phyloP scores from a whole-genome alignment of 441 rosid species.

The Erysimum pusillum region DNA sequence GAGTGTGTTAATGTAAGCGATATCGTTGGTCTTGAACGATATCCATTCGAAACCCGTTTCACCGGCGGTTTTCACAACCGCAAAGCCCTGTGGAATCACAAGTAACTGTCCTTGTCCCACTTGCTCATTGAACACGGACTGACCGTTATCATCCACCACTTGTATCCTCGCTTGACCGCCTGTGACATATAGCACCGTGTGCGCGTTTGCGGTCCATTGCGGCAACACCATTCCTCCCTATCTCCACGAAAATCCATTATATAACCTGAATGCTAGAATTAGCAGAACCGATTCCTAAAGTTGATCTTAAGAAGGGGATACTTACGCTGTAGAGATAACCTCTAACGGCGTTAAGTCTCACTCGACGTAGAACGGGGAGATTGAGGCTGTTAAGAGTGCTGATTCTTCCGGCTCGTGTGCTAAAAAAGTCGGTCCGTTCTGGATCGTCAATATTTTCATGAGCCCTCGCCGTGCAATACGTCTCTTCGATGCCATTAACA shows the following conservation, averaged over 20 bases:
- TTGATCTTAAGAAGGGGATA: background rate
- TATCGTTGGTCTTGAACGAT: conserved; percentile 71
- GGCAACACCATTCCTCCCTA: conserved; percentile 59
- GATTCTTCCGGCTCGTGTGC: conserved; percentile 60
- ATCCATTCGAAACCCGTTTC: conserved; percentile 70
- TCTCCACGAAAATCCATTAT: background rate
- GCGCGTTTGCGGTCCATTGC: conserved; percentile 70
- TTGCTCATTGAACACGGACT: conserved; percentile 58
- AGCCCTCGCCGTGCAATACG: conserved; percentile 56
- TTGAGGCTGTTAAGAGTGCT: conserved; percentile 52
- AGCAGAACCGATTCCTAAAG: background rate
- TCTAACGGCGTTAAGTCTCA: conserved; percentile 61
- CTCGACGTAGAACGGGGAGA: conserved; percentile 53
- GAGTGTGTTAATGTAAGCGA: conserved; percentile 56
- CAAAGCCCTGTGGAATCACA: conserved; percentile 72
- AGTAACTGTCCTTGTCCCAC: conserved; percentile 64
- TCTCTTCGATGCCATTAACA: conserved; percentile 62
- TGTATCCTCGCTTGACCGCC: conserved; percentile 65
- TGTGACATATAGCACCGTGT: conserved; percentile 62
- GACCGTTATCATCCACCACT: conserved; percentile 66
- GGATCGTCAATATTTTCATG: conserved; percentile 54
- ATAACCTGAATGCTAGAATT: background rate
- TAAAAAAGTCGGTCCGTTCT: conserved; percentile 54
- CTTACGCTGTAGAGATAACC: conserved; percentile 60
- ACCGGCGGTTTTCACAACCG: conserved; percentile 59